Conservation (phyloP, 1,284 basidiomycete genomes). For the Mycosarcoma maydis region DNA sequence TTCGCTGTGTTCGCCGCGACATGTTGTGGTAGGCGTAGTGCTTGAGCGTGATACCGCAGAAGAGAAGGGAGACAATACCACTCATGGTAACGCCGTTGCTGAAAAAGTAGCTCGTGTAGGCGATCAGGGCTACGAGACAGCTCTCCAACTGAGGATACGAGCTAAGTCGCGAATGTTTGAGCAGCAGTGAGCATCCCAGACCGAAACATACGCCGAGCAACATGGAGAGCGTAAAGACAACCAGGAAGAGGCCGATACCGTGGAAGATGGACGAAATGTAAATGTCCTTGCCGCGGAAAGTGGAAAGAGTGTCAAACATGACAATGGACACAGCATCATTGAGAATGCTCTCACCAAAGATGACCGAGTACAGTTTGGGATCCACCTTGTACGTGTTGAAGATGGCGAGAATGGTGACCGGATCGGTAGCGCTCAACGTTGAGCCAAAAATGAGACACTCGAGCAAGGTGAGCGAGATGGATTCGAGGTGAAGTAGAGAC, state of each 20-base stretch:
- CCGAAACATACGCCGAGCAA: conserved; percentile 90
- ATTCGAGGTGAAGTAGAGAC: conserved; percentile 79
- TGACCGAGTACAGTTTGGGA: conserved; percentile 95
- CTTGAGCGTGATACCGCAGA: conserved; percentile 98
- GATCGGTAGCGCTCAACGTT: conserved; percentile 95
- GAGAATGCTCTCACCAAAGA: conserved; percentile 95
- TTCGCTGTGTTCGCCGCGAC: conserved; percentile 91
- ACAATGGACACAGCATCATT: conserved; percentile 99
- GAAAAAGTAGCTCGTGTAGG: conserved; percentile 99
- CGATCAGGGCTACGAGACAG: conserved; percentile 90
- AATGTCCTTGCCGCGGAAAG: conserved; percentile 90
- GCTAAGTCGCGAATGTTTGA: conserved; percentile 91
- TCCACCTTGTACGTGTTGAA: conserved; percentile 99
- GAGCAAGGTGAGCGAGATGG: conserved; percentile 58
- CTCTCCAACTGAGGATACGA: conserved; percentile 86
- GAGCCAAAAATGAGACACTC: conserved; percentile 98
- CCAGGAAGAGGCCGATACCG: conserved; percentile 92
- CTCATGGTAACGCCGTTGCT: conserved; percentile 90
- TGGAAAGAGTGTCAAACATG: conserved; percentile 96
- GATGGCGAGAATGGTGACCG: conserved; percentile 96
- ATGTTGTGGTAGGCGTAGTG: conserved; percentile 99
- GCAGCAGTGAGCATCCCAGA: conserved; percentile 84
- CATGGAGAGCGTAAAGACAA: conserved; percentile 94
- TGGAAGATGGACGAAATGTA: conserved; percentile 89
- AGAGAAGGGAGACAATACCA: conserved; percentile 95